Conservation (phyloP, 805 yeast genomes). For the Suhomyces sp. region DNA sequence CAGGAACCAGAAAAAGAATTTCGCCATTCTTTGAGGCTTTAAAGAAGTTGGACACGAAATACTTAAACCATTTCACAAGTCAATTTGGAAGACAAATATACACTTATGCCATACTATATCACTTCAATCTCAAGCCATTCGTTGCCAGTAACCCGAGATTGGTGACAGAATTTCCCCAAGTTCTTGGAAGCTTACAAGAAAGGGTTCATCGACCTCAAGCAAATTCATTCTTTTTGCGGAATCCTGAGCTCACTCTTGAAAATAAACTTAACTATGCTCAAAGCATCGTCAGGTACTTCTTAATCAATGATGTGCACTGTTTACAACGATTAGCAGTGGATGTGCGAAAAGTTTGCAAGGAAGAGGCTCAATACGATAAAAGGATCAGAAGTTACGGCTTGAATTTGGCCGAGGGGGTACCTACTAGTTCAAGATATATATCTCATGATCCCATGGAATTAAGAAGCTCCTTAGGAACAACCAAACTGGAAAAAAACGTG, state of each 20-base stretch:
- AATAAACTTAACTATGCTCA: constrained; percentile 11
- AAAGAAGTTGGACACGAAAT: constrained; percentile 9
- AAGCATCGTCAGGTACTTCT: constrained; percentile 13
- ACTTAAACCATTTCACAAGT: constrained; percentile 13
- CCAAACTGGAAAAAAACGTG: constrained; percentile 7
- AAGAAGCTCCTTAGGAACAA: constrained; percentile 7
- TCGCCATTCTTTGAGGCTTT: constrained; percentile 12
- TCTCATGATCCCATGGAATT: constrained; percentile 12
- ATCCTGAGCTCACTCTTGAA: constrained; percentile 7
- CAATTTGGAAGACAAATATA: constrained; percentile 12
- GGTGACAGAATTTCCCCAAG: not conserved
- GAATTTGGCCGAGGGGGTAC: not conserved
- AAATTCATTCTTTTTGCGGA: constrained; percentile 13
- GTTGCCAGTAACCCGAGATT: constrained; percentile 8
- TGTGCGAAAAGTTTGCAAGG: constrained; percentile 8
- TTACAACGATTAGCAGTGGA: constrained; percentile 11
- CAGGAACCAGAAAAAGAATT: not conserved
- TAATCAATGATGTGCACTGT: constrained; percentile 12
- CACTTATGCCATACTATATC: constrained; percentile 10
- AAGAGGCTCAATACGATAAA: constrained; percentile 9
- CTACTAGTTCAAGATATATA: constrained; percentile 4
- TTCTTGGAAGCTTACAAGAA: not conserved
- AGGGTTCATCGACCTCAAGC: constrained; percentile 2
- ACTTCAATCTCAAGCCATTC: constrained; percentile 14
- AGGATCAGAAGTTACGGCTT: not conserved